phyloP scores from a whole-genome alignment of 2,329 filamentous ascomycete species.

The Nigrograna mackinnonii region DNA sequence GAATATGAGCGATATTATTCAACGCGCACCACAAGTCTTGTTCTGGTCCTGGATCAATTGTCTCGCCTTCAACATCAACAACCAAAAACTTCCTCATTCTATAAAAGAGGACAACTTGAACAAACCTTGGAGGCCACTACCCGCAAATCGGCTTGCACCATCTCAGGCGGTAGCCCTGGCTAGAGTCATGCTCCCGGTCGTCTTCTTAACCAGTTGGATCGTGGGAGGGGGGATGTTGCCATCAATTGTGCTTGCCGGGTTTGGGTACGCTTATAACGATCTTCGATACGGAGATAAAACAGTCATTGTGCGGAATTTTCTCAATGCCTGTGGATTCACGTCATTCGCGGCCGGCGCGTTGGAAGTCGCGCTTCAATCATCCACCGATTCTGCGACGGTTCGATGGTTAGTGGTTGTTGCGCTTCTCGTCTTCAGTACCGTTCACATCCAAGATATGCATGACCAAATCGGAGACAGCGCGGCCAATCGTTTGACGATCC shows the following conservation, averaged over 20 bases:
- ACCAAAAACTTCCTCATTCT: conserved; percentile 24
- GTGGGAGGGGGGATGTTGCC: conserved; percentile 14
- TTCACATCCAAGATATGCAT: conserved; percentile 42
- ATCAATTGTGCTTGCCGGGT: conserved; percentile 2
- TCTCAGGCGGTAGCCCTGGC: conserved; percentile 18
- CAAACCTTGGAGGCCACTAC: conserved; percentile 37
- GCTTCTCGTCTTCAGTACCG: conserved; percentile 34
- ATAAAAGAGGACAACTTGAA: conserved; percentile 30
- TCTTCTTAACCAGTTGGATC: conserved; percentile 9
- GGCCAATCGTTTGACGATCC: conserved; percentile 82
- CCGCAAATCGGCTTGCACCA: conserved; percentile 18
- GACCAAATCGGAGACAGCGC: conserved; percentile 48
- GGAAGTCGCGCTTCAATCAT: conserved; percentile 14
- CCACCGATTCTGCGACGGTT: background rate
- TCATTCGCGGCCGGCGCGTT: conserved; percentile 27
- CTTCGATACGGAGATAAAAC: conserved; percentile 22
- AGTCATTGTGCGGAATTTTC: conserved; percentile 23
- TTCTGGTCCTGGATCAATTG: conserved; percentile 32
- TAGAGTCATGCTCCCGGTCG: no score
- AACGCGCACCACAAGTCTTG: background rate
- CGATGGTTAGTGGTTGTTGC: conserved; percentile 33
- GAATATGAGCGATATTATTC: no score
- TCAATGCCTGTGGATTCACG: conserved; percentile 29
- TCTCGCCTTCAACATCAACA: conserved; percentile 30
- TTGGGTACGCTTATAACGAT: conserved; percentile 29